Percentiles rank a stretch among this genome's conserved stretches.
Conservation (phyloP, 306 rosid genomes). For the Quercus dentata region DNA sequence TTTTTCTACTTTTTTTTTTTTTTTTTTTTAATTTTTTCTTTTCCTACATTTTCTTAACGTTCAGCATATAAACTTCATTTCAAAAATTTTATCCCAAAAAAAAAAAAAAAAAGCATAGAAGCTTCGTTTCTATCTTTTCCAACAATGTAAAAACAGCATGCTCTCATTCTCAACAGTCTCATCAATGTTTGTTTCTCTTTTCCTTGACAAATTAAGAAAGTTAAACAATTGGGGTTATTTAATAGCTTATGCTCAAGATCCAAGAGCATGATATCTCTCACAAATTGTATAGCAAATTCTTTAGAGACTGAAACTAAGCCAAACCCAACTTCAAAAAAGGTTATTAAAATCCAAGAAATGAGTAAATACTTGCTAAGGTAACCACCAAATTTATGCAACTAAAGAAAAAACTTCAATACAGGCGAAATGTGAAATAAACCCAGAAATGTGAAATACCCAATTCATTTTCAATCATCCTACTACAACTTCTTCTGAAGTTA, state of each 20-base stretch:
- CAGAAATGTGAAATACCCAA: neutral
- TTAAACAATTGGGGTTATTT: neutral
- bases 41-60: too few relatives aligned
- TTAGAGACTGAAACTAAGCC: neutral
- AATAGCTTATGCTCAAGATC: neutral
- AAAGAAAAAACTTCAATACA: neutral
- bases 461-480: neutral
- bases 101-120: too few relatives aligned
- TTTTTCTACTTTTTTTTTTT: too few relatives aligned
- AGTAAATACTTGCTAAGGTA: neutral
- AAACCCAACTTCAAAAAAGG: neutral
- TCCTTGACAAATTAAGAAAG: neutral
- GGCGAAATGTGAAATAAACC: neutral
- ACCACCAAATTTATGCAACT: neutral
- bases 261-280: neutral
- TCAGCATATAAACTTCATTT: too few relatives aligned
- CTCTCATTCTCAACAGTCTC: neutral
- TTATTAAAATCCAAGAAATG: neutral
- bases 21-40: too few relatives aligned
- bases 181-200: neutral
- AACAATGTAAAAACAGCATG: too few relatives aligned
- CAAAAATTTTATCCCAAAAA: too few relatives aligned
- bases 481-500: neutral
- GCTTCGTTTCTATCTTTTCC: too few relatives aligned
- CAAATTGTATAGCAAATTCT: neutral